Evolutionary conservation across 805 yeast species (phyloP), one percentile per base, ranked within the genome.

Genomic region (Cyberlindnera mississippiensis): DNA sequence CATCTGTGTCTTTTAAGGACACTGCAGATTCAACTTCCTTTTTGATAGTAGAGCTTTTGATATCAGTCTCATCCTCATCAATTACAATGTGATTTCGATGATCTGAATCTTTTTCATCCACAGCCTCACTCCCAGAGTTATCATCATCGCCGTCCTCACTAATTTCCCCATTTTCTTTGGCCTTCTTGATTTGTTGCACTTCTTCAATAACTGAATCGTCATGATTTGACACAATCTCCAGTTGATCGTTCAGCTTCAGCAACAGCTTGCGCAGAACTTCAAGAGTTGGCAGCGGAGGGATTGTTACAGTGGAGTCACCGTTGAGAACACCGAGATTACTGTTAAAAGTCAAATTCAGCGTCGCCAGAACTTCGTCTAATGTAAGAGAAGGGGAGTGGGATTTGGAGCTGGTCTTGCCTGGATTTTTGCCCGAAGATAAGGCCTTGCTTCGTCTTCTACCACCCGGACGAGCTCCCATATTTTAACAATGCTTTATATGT

Each of bases 311-410:
- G 6, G 70, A 54, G 15, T 76, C 80, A 1, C 90, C 90, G 49
- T 73, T 80, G 18, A 83, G 60, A 39, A 76, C 60, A 2, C 89
- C 89, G 14, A 74, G 66, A 30, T 76, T 74, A 4, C 73, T 65
- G 52, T 82, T 85, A 54, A 76, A 82, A 1, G 75, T 63, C 40
- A 83, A 59, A 35, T 71, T 67, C 29, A 81, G 60, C 48, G 75
- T 77, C 35, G 64, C 63, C 40, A 82, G 62, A 12, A 83, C 72
- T 41, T 75, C 73, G 22, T 71, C 71, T 38, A 83, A 46, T 4
- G 71, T 63, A 20, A 58, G 51, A 1, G 74, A 63, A 1, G 79
- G 76, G 10, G 62, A 56, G 16, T 57, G 57, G 6, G 58, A 53
- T 40, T 47, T 53, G 3, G 56, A 55, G 41, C 52, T 57, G 54